Evolutionary conservation across 1,139 yeast genomes (phyloP).

Genomic region (Debaryomycetaceae sp.): DNA sequence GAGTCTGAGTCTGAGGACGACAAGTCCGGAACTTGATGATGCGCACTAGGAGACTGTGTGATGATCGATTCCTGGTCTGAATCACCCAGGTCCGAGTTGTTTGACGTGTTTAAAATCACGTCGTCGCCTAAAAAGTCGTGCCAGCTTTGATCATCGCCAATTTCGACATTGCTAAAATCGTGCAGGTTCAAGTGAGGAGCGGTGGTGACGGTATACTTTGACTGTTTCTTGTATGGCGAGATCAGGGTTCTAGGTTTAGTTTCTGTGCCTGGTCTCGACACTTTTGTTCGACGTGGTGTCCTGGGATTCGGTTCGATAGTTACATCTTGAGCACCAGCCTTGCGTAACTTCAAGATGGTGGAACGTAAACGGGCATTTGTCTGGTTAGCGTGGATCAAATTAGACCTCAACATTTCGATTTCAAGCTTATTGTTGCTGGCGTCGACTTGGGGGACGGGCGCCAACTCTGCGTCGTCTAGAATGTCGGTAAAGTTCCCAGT

Average conservation of each 20-base stretch:
- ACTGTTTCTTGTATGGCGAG: conserved; percentile 28
- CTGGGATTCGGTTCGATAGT: no score
- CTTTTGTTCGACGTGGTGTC: no score
- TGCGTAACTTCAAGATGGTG: conserved; percentile 33
- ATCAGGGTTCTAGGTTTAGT: conserved; percentile 14
- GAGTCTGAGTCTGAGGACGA: conserved; percentile 25
- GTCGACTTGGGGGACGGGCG: conserved; percentile 23
- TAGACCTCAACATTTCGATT: conserved; percentile 55
- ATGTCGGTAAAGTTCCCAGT: conserved; percentile 26
- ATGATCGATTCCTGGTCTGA: no score
- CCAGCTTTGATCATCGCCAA: conserved; percentile 25
- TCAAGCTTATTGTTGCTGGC: conserved; percentile 46
- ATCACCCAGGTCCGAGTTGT: no score
- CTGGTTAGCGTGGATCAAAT: conserved; percentile 56
- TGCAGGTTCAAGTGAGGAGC: no score
- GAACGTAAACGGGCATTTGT: conserved; percentile 46
- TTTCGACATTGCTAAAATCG: conserved; percentile 2
- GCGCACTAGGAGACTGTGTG: no score
- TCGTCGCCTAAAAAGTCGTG: conserved; percentile 30
- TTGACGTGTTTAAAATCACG: no score
- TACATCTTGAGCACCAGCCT: no score
- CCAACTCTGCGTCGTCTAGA: conserved; percentile 20
- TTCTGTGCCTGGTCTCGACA: conserved; percentile 7
- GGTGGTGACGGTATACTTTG: conserved; percentile 22
- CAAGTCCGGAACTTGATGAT: background rate